phyloP scores from a whole-genome alignment of 257 asterid species.

The Fraxinus cuspidata region DNA sequence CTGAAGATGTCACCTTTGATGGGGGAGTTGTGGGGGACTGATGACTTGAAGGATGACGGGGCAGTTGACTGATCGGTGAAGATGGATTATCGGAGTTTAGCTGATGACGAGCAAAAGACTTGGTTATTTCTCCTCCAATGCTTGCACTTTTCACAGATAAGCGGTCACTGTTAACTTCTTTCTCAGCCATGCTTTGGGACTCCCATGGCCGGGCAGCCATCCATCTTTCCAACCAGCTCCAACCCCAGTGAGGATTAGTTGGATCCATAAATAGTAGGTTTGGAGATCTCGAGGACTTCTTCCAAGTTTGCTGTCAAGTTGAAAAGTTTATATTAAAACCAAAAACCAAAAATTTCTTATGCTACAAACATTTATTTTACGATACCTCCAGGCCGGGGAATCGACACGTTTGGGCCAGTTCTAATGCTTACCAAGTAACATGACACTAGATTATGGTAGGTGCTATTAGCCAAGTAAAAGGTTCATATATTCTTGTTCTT shows the following conservation, averaged over 20 bases:
- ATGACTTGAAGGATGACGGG: conserved; percentile 29
- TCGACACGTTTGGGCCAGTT: neutral
- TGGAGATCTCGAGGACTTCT: conserved; percentile 68
- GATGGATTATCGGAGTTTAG: conserved; percentile 65
- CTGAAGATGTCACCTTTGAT: conserved; percentile 40
- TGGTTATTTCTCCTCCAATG: conserved; percentile 67
- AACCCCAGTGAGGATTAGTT: conserved; percentile 97
- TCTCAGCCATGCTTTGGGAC: conserved; percentile 45
- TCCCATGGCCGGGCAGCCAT: conserved; percentile 86
- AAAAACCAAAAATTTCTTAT: neutral
- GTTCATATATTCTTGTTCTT: neutral
- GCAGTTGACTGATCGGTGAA: conserved; percentile 57
- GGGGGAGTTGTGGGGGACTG: conserved; percentile 55
- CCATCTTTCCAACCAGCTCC: conserved; percentile 99
- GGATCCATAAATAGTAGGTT: conserved; percentile 92
- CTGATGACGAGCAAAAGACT: conserved; percentile 85
- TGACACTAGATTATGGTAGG: neutral
- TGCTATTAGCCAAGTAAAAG: neutral
- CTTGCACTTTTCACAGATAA: conserved; percentile 43
- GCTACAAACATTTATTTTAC: neutral
- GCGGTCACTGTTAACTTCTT: conserved; percentile 52
- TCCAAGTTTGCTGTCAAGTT: conserved; percentile 80
- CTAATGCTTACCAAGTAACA: neutral
- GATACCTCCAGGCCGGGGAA: too few relatives aligned
- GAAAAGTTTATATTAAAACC: conserved; percentile 16